phyloP scores from a whole-genome alignment of 768 basidiomycete genomes.

The Lentinula guzmanii region DNA sequence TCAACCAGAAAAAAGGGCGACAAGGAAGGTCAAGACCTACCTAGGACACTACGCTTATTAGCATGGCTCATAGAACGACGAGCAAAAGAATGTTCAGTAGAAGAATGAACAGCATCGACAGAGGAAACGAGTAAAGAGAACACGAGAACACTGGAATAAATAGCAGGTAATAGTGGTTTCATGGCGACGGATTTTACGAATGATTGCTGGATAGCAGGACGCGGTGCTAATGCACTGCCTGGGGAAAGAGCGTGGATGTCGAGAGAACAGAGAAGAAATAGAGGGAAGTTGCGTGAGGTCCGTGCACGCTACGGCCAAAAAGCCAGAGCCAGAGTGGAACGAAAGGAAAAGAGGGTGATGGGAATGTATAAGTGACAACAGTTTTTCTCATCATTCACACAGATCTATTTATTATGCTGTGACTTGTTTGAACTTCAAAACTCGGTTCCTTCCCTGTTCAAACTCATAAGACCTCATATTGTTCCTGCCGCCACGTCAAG shows the following conservation, averaged over 20 bases:
- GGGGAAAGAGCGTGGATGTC: slow-evolving; percentile 3
- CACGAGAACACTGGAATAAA: background rate
- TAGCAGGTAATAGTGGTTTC: slow-evolving; percentile 2
- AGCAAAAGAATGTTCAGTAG: slow-evolving; percentile 3
- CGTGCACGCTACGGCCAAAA: background rate
- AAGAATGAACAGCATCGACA: slow-evolving; percentile 4
- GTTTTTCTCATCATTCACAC: background rate
- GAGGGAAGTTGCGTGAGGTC: background rate
- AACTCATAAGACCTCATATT: no score
- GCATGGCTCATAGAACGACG: slow-evolving; percentile 5
- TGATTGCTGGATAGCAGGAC: slow-evolving; percentile 1
- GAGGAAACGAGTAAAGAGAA: background rate
- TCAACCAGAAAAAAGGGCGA: background rate
- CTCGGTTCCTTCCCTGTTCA: no score
- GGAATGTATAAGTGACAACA: background rate
- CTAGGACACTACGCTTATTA: background rate
- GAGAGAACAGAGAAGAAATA: background rate
- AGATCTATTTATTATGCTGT: background rate
- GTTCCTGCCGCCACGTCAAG: no score
- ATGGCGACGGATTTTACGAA: background rate
- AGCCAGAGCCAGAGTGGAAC: background rate
- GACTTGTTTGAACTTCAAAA: background rate
- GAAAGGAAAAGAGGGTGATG: background rate
- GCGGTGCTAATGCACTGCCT: background rate
- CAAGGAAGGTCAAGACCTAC: background rate